Percentiles rank a stretch among this genome's conserved stretches.
phyloP scores from a whole-genome alignment of 192 early-diverging fungal species.

The Gamsiella multidivaricata region DNA sequence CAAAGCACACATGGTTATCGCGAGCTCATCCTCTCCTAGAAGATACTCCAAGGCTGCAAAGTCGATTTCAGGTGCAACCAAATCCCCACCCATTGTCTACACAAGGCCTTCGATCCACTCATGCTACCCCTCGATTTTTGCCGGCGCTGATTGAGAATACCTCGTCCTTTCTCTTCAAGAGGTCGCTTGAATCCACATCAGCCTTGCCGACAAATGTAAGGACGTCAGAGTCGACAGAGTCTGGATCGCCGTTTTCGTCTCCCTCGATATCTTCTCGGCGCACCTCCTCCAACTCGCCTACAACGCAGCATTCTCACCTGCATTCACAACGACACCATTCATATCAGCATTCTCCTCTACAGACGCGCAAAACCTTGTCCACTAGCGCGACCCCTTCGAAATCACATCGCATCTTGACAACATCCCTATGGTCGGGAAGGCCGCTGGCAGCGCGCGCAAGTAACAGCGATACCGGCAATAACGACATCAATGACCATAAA shows the following conservation, averaged over 20 bases:
- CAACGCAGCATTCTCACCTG: neutral
- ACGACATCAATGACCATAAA: neutral
- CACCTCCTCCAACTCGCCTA: neutral
- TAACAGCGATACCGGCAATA: neutral
- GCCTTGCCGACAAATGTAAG: neutral
- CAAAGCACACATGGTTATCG: neutral
- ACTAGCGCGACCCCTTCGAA: conserved; percentile 7
- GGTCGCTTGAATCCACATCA: neutral
- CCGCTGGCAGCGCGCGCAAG: neutral
- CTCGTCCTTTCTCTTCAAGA: conserved; percentile 28
- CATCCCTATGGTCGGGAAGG: neutral
- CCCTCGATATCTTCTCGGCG: neutral
- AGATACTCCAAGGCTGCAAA: neutral
- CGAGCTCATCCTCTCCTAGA: neutral
- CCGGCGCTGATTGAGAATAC: conserved; percentile 11
- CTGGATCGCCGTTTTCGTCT: neutral
- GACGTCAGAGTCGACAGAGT: neutral
- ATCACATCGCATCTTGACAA: conserved; percentile 3
- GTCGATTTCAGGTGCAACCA: neutral
- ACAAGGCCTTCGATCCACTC: neutral
- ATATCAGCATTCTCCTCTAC: neutral
- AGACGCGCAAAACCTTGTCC: conserved; percentile 7
- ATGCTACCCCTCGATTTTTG: conserved; percentile 4
- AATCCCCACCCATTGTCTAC: neutral
- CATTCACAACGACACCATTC: conserved; percentile 6